Evolutionary conservation across 495 filamentous ascomycete genomes (phyloP).

Genomic region (Collariella sp.): DNA sequence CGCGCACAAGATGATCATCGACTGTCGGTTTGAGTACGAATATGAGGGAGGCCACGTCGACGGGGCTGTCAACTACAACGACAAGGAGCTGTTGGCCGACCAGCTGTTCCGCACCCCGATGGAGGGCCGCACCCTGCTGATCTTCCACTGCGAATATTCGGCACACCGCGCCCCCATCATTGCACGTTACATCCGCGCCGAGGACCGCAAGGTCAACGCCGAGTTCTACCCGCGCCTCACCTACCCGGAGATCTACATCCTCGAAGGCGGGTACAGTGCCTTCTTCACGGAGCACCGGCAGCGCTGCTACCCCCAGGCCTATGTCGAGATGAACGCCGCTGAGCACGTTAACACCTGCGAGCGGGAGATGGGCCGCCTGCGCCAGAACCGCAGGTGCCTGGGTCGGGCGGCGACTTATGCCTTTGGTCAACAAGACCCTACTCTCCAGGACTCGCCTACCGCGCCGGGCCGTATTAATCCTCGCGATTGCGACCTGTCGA

Average conservation of each 20-base stretch:
- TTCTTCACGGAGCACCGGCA: constrained; percentile 73
- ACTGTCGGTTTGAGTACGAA: constrained; percentile 98
- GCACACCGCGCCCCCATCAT: constrained; percentile 96
- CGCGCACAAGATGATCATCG: constrained; percentile 73
- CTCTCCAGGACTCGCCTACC: constrained; percentile 73
- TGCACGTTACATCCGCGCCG: constrained; percentile 78
- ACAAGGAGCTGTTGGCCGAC: constrained; percentile 75
- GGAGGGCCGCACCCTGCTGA: constrained; percentile 63
- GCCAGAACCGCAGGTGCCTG: constrained; percentile 67
- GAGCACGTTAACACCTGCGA: constrained; percentile 88
- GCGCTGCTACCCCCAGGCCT: constrained; percentile 86
- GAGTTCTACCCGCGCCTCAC: constrained; percentile 77
- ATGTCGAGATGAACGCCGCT: constrained; percentile 88
- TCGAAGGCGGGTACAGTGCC: constrained; percentile 90
- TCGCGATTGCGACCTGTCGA: constrained; percentile 35
- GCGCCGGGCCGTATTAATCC: constrained; percentile 46
- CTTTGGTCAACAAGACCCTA: constrained; percentile 59
- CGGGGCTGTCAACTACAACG: constrained; percentile 88
- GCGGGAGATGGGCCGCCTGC: constrained; percentile 81
- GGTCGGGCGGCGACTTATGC: constrained; percentile 89
- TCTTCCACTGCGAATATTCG: constrained; percentile 98
- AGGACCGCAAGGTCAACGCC: constrained; percentile 74
- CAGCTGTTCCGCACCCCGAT: constrained; percentile 63
- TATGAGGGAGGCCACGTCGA: constrained; percentile 94
- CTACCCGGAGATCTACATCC: constrained; percentile 93